Conservation (phyloP, 331 rosid genomes). For the Stylosanthes scabra region DNA sequence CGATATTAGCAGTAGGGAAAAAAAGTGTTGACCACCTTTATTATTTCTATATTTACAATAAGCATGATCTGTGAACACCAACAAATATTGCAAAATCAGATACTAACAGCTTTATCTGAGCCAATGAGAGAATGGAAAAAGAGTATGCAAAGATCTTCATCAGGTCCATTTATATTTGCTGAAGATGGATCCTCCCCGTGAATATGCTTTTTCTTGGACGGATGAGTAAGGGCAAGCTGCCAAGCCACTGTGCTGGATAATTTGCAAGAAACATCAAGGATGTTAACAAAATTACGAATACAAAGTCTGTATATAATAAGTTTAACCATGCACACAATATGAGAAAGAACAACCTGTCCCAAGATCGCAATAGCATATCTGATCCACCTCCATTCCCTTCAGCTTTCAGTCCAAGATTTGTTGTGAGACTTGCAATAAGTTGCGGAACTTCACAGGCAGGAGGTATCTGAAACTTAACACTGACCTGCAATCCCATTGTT, state of each 20-base stretch:
- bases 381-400: conserved; percentile 73
- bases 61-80: conserved; percentile 27
- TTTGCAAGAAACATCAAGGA: conserved; percentile 39
- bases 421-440: conserved; percentile 73
- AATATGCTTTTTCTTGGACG: conserved; percentile 50
- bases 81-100: conserved; percentile 18
- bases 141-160: conserved; percentile 63
- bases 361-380: conserved; percentile 75
- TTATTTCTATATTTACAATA: conserved; percentile 4
- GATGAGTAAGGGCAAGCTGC: conserved; percentile 73
- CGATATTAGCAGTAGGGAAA: conserved; percentile 33
- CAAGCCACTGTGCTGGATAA: conserved; percentile 79
- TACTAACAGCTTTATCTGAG: conserved; percentile 78
- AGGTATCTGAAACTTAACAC: conserved; percentile 79
- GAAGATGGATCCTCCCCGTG: conserved; percentile 47
- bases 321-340: conserved; percentile 27
- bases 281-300: conserved; percentile 22
- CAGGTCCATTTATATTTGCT: conserved; percentile 41
- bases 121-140: conserved; percentile 72
- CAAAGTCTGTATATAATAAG: conserved; percentile 5
- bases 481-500: conserved; percentile 54
- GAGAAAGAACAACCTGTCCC: conserved; percentile 72
- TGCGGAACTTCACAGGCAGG: conserved; percentile 75
- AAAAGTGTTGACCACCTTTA: conserved; percentile 1
- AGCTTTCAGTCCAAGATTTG: conserved; percentile 72